Evolutionary conservation across 2,329 filamentous ascomycete genomes (phyloP), one percentile per base, ranked within the genome.

Genomic region (Thielaviopsis cerberus): DNA sequence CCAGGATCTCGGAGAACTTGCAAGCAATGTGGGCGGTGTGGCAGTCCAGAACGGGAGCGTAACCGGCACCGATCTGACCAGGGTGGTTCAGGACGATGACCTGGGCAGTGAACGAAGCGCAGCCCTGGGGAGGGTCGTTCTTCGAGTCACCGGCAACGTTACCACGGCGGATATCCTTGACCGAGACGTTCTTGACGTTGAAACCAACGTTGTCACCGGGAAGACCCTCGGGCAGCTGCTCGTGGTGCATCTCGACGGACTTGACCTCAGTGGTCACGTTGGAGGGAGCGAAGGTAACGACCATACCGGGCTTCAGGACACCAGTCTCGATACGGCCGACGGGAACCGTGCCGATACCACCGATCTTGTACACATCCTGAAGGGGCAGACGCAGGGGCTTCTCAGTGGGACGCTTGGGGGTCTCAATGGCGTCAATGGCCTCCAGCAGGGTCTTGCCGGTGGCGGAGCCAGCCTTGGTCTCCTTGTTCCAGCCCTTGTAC

Each of bases 121-220:
- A 83, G 71, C 81, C 92, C 73, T 77, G 73, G 66, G 92, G 88
- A 69, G 92, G 92, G 80, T 98, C 92, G 82, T 94, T 94, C 90
- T 98, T 98, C 83, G 88, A 91, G 88, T 98, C 92, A 88, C 89
- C 88, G 71, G 87, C 87, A 69, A 98, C 92, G 85, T 98, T 97
- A 73, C 92, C 92, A 94, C 92, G 92, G 78, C 92, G 92, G 73
- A 98, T 95, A 76, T 98, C 92, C 90, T 98, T 98, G 80, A 98
- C 92, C 76, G 92, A 97, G 71, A 98, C 92, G 92, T 98, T 98
- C 90, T 98, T 98, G 80, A 98, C 91, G 88, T 98, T 98, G 90
- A 98, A 98, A 70, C 92, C 92, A 75, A 98, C 92, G 82, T 98
- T 98, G 88, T 98, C 92, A 85, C 92, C 92, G 72, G 92, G 92